These are phyloP conservation scores for Phytophthora capsici DNA, from an alignment of 352 stramenopile genomes.

Conservation along the genomic window DNA sequence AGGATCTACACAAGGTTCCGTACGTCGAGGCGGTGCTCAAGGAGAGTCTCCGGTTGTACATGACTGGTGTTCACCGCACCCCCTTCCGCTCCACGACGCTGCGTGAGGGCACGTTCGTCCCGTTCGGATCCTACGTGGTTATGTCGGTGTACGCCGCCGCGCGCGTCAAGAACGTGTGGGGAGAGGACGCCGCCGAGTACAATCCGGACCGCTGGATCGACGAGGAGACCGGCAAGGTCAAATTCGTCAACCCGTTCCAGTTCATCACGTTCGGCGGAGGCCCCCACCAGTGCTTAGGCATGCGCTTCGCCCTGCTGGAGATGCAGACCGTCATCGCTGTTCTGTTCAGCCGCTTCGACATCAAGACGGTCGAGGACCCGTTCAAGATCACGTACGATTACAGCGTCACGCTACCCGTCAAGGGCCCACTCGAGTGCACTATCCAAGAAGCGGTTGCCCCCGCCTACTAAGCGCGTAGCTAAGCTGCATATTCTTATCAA, in stretches of 20 bases:
- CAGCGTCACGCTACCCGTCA: conserved; percentile 46
- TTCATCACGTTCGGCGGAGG: conserved; percentile 68
- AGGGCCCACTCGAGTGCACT: conserved; percentile 38
- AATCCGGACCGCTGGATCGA: conserved; percentile 66
- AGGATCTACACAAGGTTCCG: conserved; percentile 56
- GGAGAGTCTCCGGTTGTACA: conserved; percentile 73
- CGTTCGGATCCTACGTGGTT: conserved; percentile 51
- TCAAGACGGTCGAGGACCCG: conserved; percentile 42
- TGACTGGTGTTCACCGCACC: conserved; percentile 48
- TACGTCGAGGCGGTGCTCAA: conserved; percentile 71
- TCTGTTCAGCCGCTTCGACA: conserved; percentile 48
- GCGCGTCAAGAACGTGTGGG: conserved; percentile 56
- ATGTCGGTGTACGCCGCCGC: conserved; percentile 62
- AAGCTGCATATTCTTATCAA: conserved; percentile 2
- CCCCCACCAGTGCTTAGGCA: conserved; percentile 60
- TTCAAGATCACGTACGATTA: conserved; percentile 52
- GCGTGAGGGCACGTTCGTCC: conserved; percentile 60
- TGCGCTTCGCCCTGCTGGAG: conserved; percentile 53
- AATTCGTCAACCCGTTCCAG: conserved; percentile 53
- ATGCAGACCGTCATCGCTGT: conserved; percentile 53
- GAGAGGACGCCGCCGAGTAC: conserved; percentile 48
- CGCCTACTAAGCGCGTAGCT: conserved; percentile 23
- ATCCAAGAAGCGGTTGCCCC: conserved; percentile 24
- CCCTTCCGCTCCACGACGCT: conserved; percentile 56
- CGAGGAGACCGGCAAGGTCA: conserved; percentile 38